phyloP scores from a whole-genome alignment of 108 stramenopile species.

The Cyclotella sp. region DNA sequence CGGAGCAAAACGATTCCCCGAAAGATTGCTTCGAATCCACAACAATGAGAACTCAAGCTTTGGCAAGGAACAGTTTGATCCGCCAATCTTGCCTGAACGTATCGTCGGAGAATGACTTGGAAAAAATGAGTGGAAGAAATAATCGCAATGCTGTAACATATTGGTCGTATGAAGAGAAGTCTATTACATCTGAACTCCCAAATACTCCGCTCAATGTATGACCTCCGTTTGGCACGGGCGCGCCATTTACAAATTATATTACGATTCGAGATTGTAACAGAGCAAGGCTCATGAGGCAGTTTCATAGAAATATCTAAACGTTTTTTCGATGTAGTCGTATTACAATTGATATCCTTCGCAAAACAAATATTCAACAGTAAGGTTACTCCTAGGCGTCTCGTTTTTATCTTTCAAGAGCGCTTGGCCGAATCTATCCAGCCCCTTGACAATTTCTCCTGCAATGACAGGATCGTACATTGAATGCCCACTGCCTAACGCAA shows the following conservation, averaged over 20 bases:
- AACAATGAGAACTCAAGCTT: constrained; percentile 6
- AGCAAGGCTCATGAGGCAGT: constrained; percentile 14
- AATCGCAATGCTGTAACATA: constrained; percentile 18
- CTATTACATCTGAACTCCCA: constrained; percentile 14
- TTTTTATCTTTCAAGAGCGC: constrained; percentile 8
- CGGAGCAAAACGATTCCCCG: constrained; percentile 10
- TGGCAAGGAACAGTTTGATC: constrained; percentile 1
- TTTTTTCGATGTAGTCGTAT: not conserved
- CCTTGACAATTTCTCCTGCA: constrained; percentile 65
- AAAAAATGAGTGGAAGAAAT: constrained; percentile 1
- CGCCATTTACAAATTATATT: constrained; percentile 21
- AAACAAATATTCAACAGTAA: no score
- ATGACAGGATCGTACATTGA: constrained; percentile 84
- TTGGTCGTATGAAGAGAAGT: constrained; percentile 22
- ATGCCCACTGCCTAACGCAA: constrained; percentile 66
- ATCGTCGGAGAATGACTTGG: constrained; percentile 21
- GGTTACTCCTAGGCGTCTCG: no score
- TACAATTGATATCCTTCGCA: no score
- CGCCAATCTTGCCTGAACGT: constrained; percentile 24
- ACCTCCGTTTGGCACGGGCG: constrained; percentile 6
- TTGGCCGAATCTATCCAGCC: constrained; percentile 67
- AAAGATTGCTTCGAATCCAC: constrained; percentile 12
- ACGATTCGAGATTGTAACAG: constrained; percentile 7
- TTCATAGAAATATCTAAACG: not conserved
- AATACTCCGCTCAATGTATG: constrained; percentile 15